Percentiles rank a stretch among this genome's conserved stretches.
These are phyloP conservation scores for Solanum sparsipilum DNA, from an alignment of 257 asterid genomes.

Conservation along the genomic window DNA sequence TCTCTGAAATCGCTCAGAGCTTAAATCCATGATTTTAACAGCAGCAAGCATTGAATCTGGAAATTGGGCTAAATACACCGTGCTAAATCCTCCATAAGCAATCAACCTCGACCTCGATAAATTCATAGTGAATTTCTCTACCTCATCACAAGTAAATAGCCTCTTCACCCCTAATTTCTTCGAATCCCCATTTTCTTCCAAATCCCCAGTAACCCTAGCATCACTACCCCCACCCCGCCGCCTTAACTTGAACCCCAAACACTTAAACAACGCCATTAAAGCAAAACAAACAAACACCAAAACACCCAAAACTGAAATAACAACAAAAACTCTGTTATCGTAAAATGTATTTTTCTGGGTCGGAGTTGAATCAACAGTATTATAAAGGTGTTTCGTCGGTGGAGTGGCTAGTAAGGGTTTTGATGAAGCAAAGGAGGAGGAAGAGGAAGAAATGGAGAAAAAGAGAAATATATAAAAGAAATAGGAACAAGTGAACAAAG, in stretches of 20 bases:
- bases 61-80: constrained; percentile 49
- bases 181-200: neutral
- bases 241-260: neutral
- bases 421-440: neutral
- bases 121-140: constrained; percentile 22
- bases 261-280: neutral
- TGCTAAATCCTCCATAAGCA: constrained; percentile 70
- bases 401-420: neutral
- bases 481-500: neutral
- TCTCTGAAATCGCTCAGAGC: constrained; percentile 35
- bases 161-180: neutral
- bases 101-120: constrained; percentile 32
- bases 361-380: neutral
- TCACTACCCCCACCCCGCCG: neutral
- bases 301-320: neutral
- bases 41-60: constrained; percentile 36
- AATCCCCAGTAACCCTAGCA: neutral
- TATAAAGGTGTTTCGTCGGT: neutral
- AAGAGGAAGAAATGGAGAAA: neutral
- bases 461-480: neutral
- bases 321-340: neutral
- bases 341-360: neutral
- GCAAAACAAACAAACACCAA: neutral
- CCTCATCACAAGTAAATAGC: constrained; percentile 30
- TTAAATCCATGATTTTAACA: constrained; percentile 34